Evolutionary conservation across 352 stramenopile genomes (phyloP), one percentile per base, ranked within the genome.

Genomic region (Lagenidium giganteum): DNA sequence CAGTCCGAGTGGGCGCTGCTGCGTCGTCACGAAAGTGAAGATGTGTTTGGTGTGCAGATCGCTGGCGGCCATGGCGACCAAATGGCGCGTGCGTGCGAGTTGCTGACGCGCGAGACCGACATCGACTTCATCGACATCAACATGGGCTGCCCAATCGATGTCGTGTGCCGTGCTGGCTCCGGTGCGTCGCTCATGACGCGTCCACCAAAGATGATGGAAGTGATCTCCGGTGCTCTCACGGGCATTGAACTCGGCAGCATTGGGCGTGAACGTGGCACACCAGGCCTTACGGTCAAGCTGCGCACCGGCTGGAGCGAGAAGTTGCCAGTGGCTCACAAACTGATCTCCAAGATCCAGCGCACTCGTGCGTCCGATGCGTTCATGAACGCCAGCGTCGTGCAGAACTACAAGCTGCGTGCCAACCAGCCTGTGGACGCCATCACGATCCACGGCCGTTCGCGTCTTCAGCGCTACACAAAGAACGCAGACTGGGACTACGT

Each of bases 41-140:
- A 98, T 57, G 68, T 98, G 1, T 99, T 99, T 67, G 96, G 96
- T 20, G 87, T 99, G 16, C 96, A 99, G 64, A 69, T 99, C 20
- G 93, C 95, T 0, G 87, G 79, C 5, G 83, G 67, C 11, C 71
- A 95, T 58, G 62, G 80, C 7, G 91, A 98, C 59, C 82, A 97
- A 50, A 96, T 97, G 66, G 82, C 80, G 12, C 64, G 95, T 26
- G 71, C 85, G 18, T 85, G 76, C 22, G 91, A 98, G 47, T 49
- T 98, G 25, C 65, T 98, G 26, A 70, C 95, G 41, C 80, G 83
- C 14, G 81, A 98, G 54, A 79, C 73, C 27, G 67, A 91, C n/a
- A 64, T 98, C 22, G 93, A 98, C 70, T 99, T 99, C 76, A 77
- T 99, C 18, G 96, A 99, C 66, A 87, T 99, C 53, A 99, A 99